A percentile compares a stretch with the other conserved stretches of the same genome.
Evolutionary conservation across 345 rosid species (phyloP).

Genomic region (Boechera divaricarpa): DNA sequence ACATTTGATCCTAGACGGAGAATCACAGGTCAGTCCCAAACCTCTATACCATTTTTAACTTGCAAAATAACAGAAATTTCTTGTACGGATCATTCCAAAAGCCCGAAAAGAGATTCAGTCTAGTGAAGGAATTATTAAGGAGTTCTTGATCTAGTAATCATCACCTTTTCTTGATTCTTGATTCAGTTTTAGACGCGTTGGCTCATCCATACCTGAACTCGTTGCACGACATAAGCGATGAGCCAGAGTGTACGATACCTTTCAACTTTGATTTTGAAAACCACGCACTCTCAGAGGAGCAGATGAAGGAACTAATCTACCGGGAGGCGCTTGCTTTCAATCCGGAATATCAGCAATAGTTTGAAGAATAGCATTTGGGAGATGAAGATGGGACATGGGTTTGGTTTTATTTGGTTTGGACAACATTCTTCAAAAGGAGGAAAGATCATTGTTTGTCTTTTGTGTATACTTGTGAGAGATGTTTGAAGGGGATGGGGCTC

Average conservation of each 20-base stretch:
- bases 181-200: conserved; percentile 83
- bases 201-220: conserved; percentile 95
- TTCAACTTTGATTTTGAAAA: conserved; percentile 98
- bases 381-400: conserved; percentile 18
- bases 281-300: conserved; percentile 87
- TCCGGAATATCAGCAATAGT: conserved; percentile 74
- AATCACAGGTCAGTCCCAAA: conserved; percentile 71
- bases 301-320: conserved; percentile 95
- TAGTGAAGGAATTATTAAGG: conserved; percentile 3
- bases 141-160: neutral
- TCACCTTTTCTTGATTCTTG: conserved; percentile 30
- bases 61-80: neutral
- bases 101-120: neutral
- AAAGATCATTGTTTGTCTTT: conserved; percentile 35
- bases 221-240: conserved; percentile 90
- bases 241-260: conserved; percentile 85
- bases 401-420: conserved; percentile 35
- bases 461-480: conserved; percentile 46
- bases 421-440: conserved; percentile 35
- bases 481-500: conserved; percentile 32
- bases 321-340: conserved; percentile 97
- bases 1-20: conserved; percentile 94
- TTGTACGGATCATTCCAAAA: neutral
- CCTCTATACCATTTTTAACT: conserved; percentile 19
- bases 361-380: conserved; percentile 27